phyloP scores from a whole-genome alignment of 148 eudicot species.

The Beta vulgaris region DNA sequence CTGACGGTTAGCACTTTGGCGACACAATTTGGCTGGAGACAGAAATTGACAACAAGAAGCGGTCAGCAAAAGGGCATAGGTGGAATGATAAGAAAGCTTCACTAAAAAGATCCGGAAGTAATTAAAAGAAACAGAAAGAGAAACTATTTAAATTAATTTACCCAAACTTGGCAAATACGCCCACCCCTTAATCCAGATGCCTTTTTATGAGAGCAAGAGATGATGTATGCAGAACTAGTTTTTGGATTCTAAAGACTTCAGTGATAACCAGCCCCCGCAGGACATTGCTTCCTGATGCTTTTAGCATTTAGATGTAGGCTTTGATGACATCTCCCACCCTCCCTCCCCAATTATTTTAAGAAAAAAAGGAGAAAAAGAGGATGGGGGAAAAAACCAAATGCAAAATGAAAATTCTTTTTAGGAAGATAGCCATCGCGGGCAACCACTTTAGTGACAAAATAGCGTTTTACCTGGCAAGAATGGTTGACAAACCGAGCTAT shows the following conservation, averaged over 20 bases:
- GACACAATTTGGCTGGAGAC: constrained; percentile 68
- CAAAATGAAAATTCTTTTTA: background rate
- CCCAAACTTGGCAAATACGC: too few relatives aligned
- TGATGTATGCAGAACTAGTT: too few relatives aligned
- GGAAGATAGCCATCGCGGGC: background rate
- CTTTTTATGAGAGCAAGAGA: too few relatives aligned
- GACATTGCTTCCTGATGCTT: too few relatives aligned
- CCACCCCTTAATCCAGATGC: too few relatives aligned
- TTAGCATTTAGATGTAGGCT: too few relatives aligned
- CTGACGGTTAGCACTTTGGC: constrained; percentile 61
- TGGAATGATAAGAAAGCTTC: background rate
- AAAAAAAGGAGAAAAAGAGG: background rate
- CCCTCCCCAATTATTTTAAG: background rate
- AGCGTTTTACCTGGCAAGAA: constrained; percentile 61
- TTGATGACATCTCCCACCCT: background rate
- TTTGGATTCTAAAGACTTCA: too few relatives aligned
- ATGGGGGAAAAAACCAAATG: background rate
- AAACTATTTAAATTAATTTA: too few relatives aligned
- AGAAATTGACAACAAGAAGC: constrained; percentile 15
- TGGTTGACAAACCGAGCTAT: constrained; percentile 86
- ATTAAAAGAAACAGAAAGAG: background rate
- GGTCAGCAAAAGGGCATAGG: constrained; percentile 22
- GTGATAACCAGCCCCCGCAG: too few relatives aligned
- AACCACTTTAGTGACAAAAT: background rate
- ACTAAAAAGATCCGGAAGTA: background rate